Percentiles rank a stretch among this genome's conserved stretches.
Evolutionary conservation across 129 eudicot genomes (phyloP).

Genomic region (Arctium minus): DNA sequence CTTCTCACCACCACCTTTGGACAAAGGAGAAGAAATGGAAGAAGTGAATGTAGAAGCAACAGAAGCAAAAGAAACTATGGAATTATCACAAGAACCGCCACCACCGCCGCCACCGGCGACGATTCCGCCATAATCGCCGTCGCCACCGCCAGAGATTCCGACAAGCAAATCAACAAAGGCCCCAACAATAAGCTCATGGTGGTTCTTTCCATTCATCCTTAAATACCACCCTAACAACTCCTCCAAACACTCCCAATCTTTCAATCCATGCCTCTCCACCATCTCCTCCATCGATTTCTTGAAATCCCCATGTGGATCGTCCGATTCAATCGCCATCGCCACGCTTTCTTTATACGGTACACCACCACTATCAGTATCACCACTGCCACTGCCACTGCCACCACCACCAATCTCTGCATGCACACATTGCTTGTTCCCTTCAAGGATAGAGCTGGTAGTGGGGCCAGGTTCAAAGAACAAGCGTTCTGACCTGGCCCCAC

Average conservation of each 20-base stretch:
- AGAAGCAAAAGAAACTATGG: conserved; percentile 41
- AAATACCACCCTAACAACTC: conserved; percentile 85
- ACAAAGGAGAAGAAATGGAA: conserved; percentile 30
- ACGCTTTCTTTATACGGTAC: conserved; percentile 64
- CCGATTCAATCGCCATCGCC: conserved; percentile 60
- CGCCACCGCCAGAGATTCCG: conserved; percentile 13
- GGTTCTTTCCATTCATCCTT: conserved; percentile 66
- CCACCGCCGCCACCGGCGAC: not conserved
- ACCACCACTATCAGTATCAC: not conserved
- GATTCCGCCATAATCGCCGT: not conserved
- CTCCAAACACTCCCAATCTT: conserved; percentile 78
- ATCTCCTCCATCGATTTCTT: conserved; percentile 89
- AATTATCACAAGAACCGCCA: conserved; percentile 30
- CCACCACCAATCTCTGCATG: not conserved
- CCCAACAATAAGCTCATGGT: conserved; percentile 71
- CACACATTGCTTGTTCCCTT: conserved; percentile 12
- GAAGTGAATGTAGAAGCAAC: conserved; percentile 49
- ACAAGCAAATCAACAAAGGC: conserved; percentile 80
- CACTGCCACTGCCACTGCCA: not conserved
- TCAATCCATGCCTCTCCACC: conserved; percentile 73
- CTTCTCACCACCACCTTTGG: conserved; percentile 23
- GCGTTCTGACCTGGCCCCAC: conserved; percentile 58
- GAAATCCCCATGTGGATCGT: conserved; percentile 77
- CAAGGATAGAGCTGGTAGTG: conserved; percentile 47
- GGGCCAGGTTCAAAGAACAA: conserved; percentile 65